Base-by-base conservation (phyloP, 768 basidiomycete species). In the Floccularia luteovirens region DNA sequence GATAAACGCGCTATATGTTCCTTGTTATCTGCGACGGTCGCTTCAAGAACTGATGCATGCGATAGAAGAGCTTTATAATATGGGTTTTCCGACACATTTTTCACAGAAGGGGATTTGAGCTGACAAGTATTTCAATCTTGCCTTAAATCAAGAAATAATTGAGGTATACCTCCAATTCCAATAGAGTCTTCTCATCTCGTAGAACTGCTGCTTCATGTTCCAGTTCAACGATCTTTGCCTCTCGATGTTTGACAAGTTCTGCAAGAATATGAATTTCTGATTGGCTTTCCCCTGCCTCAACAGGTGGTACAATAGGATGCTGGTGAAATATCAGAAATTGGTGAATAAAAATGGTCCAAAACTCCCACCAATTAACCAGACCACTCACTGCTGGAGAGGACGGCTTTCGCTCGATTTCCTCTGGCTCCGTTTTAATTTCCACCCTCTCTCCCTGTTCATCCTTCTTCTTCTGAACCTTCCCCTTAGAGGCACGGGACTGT, bases 301-400 rank as follows among this genome's bases (percentile, higher is more conserved):
- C 50, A 36, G 57, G 52, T 24, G 60, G 49, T 14, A 50, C 47
- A 14, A 57, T 48, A 21, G 59, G 52, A 13, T 56, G 70, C 79
- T 84, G 54, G 22, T 49, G 36, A 41, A 22, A 49, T 12, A 66
- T 82, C 58, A 78, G 74, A 67, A 60, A 48, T 33, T 49, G 52
- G 36, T 53, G 53, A 44, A 64, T 69, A 50, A 66, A 61, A 62
- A 65, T 55, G 59, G 58, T 59, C 59, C 63, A n/a, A 63, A 62
- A 66, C 68, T 75, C 77, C 75, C 77, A 79, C 78, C 75, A 74
- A 68, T 72, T 66, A 66, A 71, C 63, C 68, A 64, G 69, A 66
- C 69, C 70, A 82, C 84, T 77, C 74, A 85, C 84, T 67, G 65
- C 71, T 60, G 81, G 77, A 69, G 79, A 73, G 64, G 72, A 75